Conservation (phyloP, 306 rosid species). For the Luffa aegyptiaca region DNA sequence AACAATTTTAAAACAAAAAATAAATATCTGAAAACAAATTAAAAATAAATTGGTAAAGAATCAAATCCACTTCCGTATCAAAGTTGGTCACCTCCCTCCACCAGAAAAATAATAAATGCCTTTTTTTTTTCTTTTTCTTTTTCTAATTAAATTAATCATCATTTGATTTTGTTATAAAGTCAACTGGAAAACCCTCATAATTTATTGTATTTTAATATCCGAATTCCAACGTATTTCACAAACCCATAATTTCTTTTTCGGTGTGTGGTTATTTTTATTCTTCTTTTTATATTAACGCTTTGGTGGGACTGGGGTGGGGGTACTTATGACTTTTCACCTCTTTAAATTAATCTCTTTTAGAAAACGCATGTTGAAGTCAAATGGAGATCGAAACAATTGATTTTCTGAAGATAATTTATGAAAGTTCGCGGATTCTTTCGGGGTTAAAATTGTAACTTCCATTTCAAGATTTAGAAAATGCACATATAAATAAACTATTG, state of each 20-base stretch:
- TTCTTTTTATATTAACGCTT: neutral
- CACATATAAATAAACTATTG: too few relatives aligned
- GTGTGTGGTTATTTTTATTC: neutral
- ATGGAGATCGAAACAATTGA: too few relatives aligned
- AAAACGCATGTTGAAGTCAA: too few relatives aligned
- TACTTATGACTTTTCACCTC: neutral
- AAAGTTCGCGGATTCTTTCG: too few relatives aligned
- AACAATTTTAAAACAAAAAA: neutral
- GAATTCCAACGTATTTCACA: neutral
- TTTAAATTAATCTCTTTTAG: neutral
- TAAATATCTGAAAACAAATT: neutral
- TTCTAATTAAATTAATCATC: neutral
- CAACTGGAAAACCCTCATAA: neutral
- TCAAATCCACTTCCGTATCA: constrained; percentile 11
- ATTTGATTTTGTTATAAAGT: neutral
- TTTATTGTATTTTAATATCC: neutral
- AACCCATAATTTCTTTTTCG: neutral
- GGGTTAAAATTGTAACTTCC: too few relatives aligned
- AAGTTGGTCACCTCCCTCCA: neutral
- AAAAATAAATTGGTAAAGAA: neutral
- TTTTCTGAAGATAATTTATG: too few relatives aligned
- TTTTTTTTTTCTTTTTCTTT: neutral
- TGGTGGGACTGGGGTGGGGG: neutral
- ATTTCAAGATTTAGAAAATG: too few relatives aligned
- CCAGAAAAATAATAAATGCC: neutral